Evolutionary conservation across 305 asterid genomes (phyloP), one percentile per base, ranked within the genome.

Genomic region (Coffea humblotiana): DNA sequence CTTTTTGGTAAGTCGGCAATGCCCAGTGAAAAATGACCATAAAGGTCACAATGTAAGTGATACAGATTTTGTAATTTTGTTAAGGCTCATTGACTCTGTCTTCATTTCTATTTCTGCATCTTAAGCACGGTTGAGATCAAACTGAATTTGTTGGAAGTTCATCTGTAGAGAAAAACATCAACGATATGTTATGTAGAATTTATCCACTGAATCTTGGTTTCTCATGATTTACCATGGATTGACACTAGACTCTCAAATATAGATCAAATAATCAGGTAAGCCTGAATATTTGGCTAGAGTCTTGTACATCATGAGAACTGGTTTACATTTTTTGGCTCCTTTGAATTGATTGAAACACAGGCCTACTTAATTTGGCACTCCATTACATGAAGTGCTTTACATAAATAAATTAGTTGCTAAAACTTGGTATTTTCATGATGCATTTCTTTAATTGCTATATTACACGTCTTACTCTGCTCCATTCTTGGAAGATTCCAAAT

Each of bases 381-480:
- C 37, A 56, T 43, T 15, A n/a, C 12, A 45, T 40, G 61, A 25
- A 52, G 19, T 52, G 58, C 45, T 37, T 63, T 10, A 32, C 43
- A 37, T 32, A 77, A 35, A 78, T 21, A 10, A 21, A 1, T 27
- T 27, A 40, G 61, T 25, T 10, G 54, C 54, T 67, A 23, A 48
- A 69, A 68, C 58, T 69, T 18, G 68, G 21, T 52, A 16, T 25
- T 68, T 69, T n/a, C 3, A 16, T 12, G 19, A n/a, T 52, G 19
- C 48, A 19, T 71, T 70, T 18, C 60, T 60, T 45, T 45, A 10
- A 45, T 71, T 67, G 37, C 25, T 16, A 10, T 13, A 6, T 37
- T 2, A 70, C 19, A 64, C 51, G 18, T 64, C 51, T 54, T 51
- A 70, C 68, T 78, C 64, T 79, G 78, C 76, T 72, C 35, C 77